phyloP scores from a whole-genome alignment of 139 green algal genomes.

The Nannochloris sp. region DNA sequence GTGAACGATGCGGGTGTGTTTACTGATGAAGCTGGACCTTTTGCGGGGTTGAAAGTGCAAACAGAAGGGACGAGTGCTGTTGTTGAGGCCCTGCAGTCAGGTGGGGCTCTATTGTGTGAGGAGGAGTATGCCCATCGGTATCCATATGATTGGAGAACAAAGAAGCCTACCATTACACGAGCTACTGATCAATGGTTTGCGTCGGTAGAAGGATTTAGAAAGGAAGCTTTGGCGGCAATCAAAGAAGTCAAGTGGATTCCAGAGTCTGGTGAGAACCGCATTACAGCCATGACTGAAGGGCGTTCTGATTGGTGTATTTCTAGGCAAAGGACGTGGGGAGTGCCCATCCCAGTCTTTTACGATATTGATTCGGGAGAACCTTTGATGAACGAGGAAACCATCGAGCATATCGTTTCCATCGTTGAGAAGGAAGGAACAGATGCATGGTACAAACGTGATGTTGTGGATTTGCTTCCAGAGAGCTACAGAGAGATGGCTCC shows the following conservation, averaged over 20 bases:
- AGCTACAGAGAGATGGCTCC: constrained; percentile 38
- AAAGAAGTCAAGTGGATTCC: constrained; percentile 78
- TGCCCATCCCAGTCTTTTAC: constrained; percentile 98
- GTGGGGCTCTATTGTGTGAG: constrained; percentile 68
- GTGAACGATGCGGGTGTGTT: constrained; percentile 93
- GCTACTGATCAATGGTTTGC: constrained; percentile 89
- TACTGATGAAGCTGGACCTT: constrained; percentile 79
- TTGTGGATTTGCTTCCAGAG: constrained; percentile 85
- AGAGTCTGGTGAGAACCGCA: constrained; percentile 57
- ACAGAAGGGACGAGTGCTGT: constrained; percentile 80
- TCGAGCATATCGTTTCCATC: constrained; percentile 68
- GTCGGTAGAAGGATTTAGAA: constrained; percentile 77
- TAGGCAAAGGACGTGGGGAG: constrained; percentile 92
- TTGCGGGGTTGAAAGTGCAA: constrained; percentile 76
- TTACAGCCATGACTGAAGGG: constrained; percentile 83
- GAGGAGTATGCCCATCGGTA: constrained; percentile 97
- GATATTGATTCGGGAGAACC: constrained; percentile 77
- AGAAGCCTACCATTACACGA: constrained; percentile 98
- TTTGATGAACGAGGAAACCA: constrained; percentile 82
- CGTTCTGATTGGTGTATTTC: constrained; percentile 97
- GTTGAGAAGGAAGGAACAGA: constrained; percentile 69
- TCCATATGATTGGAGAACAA: constrained; percentile 99
- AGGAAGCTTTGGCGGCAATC: constrained; percentile 63
- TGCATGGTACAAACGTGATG: constrained; percentile 65
- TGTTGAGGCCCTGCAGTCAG: constrained; percentile 51